Percentiles rank a stretch among this genome's conserved stretches.
Conservation (phyloP, 148 eudicot species). For the Amaranthus cruentus region DNA sequence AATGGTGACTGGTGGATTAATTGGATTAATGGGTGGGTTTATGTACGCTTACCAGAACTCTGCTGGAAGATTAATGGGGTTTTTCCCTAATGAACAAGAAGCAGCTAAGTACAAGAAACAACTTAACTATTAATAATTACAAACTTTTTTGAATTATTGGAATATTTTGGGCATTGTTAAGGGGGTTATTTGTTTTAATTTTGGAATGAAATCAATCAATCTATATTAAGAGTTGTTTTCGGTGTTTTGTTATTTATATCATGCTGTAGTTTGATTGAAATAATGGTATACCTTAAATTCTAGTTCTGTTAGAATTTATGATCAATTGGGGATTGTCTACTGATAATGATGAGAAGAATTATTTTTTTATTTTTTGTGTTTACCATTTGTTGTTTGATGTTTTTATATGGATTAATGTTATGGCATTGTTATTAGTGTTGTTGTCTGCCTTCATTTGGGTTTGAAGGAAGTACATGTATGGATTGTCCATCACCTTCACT, state of each 20-base stretch:
- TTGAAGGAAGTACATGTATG: too few species aligned
- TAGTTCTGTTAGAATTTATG: too few species aligned
- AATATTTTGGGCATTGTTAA: constrained; percentile 2
- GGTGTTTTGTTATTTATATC: constrained; percentile 2
- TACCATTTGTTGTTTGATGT: not conserved
- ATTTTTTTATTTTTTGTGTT: not conserved
- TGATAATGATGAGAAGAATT: constrained; percentile 9
- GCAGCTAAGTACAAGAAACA: constrained; percentile 65
- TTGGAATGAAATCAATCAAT: constrained; percentile 7
- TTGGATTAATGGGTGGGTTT: constrained; percentile 86
- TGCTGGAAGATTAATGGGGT: constrained; percentile 90
- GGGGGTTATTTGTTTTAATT: constrained; percentile 3
- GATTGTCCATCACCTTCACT: too few species aligned
- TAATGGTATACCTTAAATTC: not conserved
- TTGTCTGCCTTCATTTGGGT: too few species aligned
- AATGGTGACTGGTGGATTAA: constrained; percentile 93
- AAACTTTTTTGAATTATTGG: not conserved
- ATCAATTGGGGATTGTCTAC: not conserved
- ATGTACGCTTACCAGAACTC: constrained; percentile 97
- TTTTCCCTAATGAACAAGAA: constrained; percentile 91
- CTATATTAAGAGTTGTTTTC: not conserved
- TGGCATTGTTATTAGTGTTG: too few species aligned
- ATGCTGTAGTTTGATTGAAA: constrained; percentile 9
- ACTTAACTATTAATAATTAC: constrained; percentile 8
- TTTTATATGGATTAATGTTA: not conserved